These are phyloP conservation scores for Phytophthora palmivora DNA, from an alignment of 352 stramenopile species.

Conservation along the genomic window DNA sequence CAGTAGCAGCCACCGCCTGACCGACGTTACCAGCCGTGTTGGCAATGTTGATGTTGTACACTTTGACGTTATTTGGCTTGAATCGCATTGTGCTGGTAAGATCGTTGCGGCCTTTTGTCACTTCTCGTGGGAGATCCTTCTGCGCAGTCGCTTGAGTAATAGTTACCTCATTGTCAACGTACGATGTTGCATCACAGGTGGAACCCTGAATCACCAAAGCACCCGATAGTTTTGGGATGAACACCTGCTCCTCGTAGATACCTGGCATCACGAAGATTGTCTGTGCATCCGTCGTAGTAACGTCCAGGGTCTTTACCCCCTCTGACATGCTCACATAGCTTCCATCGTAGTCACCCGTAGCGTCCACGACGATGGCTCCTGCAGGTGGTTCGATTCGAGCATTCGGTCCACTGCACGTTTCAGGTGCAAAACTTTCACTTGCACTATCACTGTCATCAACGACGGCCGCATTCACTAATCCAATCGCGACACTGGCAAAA, in stretches of 20 bases:
- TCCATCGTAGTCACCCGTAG: slow-evolving; percentile 19
- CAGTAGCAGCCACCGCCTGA: slow-evolving; percentile 18
- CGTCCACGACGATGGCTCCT: slow-evolving; percentile 25
- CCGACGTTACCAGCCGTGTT: slow-evolving; percentile 27
- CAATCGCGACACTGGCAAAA: slow-evolving; percentile 2
- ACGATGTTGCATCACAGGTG: slow-evolving; percentile 22
- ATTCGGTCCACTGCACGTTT: slow-evolving; percentile 7
- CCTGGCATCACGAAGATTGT: slow-evolving; percentile 28
- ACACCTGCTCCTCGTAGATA: slow-evolving; percentile 24
- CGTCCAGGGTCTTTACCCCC: slow-evolving; percentile 7
- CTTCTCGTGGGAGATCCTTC: slow-evolving; percentile 18
- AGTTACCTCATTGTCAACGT: slow-evolving; percentile 26
- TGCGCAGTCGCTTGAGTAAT: slow-evolving; percentile 17
- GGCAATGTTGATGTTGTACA: slow-evolving; percentile 35
- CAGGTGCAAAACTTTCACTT: background rate
- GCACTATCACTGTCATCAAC: slow-evolving; percentile 3
- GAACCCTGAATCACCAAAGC: slow-evolving; percentile 22
- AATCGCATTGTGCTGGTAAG: slow-evolving; percentile 22
- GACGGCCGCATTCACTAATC: background rate
- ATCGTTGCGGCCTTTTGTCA: slow-evolving; percentile 21
- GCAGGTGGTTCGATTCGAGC: slow-evolving; percentile 11
- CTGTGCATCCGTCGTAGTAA: slow-evolving; percentile 13
- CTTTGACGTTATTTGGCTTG: slow-evolving; percentile 26
- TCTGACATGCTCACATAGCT: slow-evolving; percentile 18
- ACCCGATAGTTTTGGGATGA: slow-evolving; percentile 8